Evolutionary conservation across 2,329 filamentous ascomycete species (phyloP), one percentile per base, ranked within the genome.

Genomic region (Thermothelomyces thermophilus): DNA sequence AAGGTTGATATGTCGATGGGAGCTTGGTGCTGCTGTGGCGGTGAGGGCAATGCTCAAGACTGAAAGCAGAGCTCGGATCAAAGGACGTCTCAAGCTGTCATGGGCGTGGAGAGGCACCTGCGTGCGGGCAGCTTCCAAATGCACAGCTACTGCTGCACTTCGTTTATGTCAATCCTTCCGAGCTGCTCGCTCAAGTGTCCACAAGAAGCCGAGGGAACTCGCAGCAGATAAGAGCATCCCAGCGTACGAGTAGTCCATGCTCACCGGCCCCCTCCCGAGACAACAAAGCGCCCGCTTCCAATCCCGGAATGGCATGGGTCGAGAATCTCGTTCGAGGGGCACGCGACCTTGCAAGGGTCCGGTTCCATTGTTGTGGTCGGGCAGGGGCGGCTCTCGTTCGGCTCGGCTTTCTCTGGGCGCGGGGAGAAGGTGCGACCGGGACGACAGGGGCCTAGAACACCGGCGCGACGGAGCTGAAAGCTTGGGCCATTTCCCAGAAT

Each of bases 341-440:
- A 45, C 42, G 42, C 42, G 42, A 45, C 42, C 42, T 7, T 37
- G 45, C 45, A 48, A 30, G 45, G 19, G 28, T 19, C 26, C 13
- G 20, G 9, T 28, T 17, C 14, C 28, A 8, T 22, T 14, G 28
- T 20, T n/a, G n/a, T 30, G 24, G n/a, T 34, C 41, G 45, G 36
- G 36, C 45, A 40, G 30, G 37, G 26, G n/a, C 36, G 36, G 45
- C 35, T 46, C 36, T 40, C 26, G 36, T 26, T 40, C 28, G 45
- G 17, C 26, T 34, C 24, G 24, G 24, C 24, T 26, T 26, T n/a
- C n/a, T n/a, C 26, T 33, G 19, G 34, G 44, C 34, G 24, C 24
- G 24, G 24, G 17, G 16, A 20, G 17, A 24, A n/a, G 20, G 31
- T 41, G 42, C 14, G 31, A 45, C 22, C 31, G 35, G 24, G 24